Evolutionary conservation across 192 early-diverging fungal genomes (phyloP).

Genomic region (Backusella sp.): DNA sequence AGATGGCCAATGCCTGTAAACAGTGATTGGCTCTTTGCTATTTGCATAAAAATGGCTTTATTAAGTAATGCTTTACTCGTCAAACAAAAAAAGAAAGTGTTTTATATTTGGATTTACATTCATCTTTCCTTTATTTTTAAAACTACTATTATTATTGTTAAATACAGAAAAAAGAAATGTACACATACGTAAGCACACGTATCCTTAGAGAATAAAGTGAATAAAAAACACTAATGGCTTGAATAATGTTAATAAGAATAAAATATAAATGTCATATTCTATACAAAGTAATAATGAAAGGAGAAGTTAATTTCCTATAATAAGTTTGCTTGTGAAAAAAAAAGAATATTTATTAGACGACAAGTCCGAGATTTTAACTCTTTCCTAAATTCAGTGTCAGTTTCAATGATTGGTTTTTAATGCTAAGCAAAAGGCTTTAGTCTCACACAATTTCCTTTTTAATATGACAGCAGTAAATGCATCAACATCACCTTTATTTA

Average conservation of each 20-base stretch:
- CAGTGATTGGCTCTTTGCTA: background rate
- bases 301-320: background rate
- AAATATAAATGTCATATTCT: background rate
- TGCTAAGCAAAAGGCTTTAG: background rate
- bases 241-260: background rate
- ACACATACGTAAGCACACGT: no score
- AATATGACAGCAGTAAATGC: background rate
- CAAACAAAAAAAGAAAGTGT: background rate
- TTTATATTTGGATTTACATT: background rate
- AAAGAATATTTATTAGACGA: background rate
- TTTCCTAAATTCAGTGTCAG: background rate
- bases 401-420: background rate
- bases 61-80: background rate
- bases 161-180: no score
- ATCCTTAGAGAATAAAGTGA: background rate
- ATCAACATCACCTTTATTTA: background rate
- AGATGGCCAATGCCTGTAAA: slow-evolving; percentile 12
- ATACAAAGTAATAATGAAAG: background rate
- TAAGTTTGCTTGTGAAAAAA: background rate
- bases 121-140: background rate
- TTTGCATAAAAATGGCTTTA: slow-evolving; percentile 8
- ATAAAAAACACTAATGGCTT: background rate
- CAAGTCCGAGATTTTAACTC: background rate
- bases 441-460: background rate
- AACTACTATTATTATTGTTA: background rate